Conservation (phyloP, 129 eudicot genomes). For the Flaveria linearis region DNA sequence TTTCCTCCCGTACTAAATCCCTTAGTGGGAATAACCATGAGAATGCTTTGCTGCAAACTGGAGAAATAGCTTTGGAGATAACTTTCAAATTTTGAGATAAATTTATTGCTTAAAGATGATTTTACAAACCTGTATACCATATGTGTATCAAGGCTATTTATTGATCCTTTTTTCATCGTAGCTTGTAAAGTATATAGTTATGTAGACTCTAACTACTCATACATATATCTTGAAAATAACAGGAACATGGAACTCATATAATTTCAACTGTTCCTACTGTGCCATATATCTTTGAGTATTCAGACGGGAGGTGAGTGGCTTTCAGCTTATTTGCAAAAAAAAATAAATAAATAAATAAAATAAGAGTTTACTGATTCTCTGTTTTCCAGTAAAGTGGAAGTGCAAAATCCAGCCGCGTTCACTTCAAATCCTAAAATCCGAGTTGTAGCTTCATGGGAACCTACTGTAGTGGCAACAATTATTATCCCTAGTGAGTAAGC, state of each 20-base stretch:
- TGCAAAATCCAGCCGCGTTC: slow-evolving; percentile 89
- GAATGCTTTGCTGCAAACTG: background rate
- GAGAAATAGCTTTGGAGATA: background rate
- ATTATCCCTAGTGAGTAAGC: slow-evolving; percentile 99
- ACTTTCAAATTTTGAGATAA: background rate
- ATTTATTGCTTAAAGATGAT: background rate
- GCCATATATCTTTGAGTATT: slow-evolving; percentile 91
- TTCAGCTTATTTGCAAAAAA: slow-evolving; percentile 4
- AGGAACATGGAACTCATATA: slow-evolving; percentile 92
- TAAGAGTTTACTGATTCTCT: slow-evolving; percentile 1
- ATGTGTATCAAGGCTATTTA: background rate
- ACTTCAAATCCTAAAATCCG: slow-evolving; percentile 78
- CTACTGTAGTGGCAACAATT: slow-evolving; percentile 89
- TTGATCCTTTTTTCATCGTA: background rate
- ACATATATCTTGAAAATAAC: slow-evolving; percentile 33
- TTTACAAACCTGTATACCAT: background rate
- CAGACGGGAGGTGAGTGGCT: slow-evolving; percentile 85
- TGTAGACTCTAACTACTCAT: slow-evolving; percentile 14
- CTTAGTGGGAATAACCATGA: background rate
- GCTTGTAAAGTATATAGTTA: too few relatives aligned
- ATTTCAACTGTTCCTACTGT: slow-evolving; percentile 99
- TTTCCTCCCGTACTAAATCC: background rate
- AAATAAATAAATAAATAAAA: background rate
- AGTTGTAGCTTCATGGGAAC: slow-evolving; percentile 86
- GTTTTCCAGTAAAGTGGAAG: slow-evolving; percentile 67